phyloP scores from a whole-genome alignment of 306 rosid species.

The Crotalaria pallida region DNA sequence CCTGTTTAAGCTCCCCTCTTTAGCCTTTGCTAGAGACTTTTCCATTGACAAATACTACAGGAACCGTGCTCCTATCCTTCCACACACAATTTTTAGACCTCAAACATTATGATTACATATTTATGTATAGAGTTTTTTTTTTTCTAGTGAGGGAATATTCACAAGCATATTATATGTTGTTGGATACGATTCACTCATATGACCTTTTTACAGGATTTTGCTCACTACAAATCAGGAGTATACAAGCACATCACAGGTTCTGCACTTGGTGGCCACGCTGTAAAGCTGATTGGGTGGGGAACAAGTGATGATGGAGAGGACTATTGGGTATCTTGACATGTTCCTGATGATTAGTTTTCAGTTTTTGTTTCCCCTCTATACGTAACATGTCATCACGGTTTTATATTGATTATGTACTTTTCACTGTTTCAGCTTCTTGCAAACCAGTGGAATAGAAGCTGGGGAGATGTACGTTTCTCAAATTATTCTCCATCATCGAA shows the following conservation, averaged over 20 bases:
- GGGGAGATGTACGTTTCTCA: slow-evolving; percentile 84
- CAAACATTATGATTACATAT: background rate
- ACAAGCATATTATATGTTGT: background rate
- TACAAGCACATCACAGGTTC: slow-evolving; percentile 79
- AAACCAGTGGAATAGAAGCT: slow-evolving; percentile 89
- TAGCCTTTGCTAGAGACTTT: background rate
- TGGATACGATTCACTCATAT: slow-evolving; percentile 1
- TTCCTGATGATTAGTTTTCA: slow-evolving; percentile 11
- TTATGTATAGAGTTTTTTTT: background rate
- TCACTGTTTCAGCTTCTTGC: slow-evolving; percentile 76
- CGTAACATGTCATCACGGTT: background rate
- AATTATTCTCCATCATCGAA: slow-evolving; percentile 19
- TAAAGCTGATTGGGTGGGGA: slow-evolving; percentile 96
- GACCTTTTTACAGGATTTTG: slow-evolving; percentile 69
- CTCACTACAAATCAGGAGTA: slow-evolving; percentile 96
- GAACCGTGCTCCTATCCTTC: background rate
- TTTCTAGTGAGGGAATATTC: background rate
- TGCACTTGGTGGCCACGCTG: slow-evolving; percentile 89
- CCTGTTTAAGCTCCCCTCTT: background rate
- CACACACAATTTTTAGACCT: background rate
- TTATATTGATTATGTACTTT: slow-evolving; percentile 22
- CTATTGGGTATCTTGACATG: slow-evolving; percentile 68
- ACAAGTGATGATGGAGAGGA: slow-evolving; percentile 71
- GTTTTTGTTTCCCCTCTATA: background rate
- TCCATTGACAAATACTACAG: background rate